Percentiles rank a stretch among this genome's conserved stretches.
phyloP scores from a whole-genome alignment of 495 filamentous ascomycete species.

The Hypoxylon lenormandii region DNA sequence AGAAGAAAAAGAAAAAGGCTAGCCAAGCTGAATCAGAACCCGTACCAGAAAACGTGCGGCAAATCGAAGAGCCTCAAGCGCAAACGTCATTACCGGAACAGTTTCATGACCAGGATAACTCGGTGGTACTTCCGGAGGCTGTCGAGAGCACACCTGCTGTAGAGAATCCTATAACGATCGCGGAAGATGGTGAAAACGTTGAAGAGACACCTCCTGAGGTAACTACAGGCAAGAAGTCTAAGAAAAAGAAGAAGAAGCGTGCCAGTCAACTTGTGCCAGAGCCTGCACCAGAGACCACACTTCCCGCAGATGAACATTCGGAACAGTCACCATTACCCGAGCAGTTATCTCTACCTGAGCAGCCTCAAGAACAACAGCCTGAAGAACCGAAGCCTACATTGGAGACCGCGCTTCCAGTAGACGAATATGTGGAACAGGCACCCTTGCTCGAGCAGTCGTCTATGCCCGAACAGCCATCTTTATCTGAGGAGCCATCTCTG shows the following conservation, averaged over 20 bases:
- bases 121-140: conserved; percentile 33
- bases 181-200: conserved; percentile 34
- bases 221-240: conserved; percentile 37
- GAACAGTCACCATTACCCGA: conserved; percentile 5
- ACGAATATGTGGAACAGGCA: conserved; percentile 9
- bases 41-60: conserved; percentile 27
- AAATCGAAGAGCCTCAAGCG: conserved; percentile 27
- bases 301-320: no score
- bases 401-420: conserved; percentile 20
- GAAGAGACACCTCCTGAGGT: conserved; percentile 34
- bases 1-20: conserved; percentile 51
- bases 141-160: conserved; percentile 30
- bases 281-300: neutral
- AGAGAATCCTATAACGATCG: conserved; percentile 26
- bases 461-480: no score
- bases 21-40: conserved; percentile 36
- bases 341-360: neutral
- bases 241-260: conserved; percentile 45
- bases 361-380: no score
- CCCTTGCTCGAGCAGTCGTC: conserved; percentile 4
- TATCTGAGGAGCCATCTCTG: conserved; percentile 3
- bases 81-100: neutral
- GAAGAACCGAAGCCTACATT: neutral
- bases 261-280: conserved; percentile 30
- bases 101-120: conserved; percentile 9